Evolutionary conservation across 345 rosid genomes (phyloP).

Genomic region (Lepidium didymum): DNA sequence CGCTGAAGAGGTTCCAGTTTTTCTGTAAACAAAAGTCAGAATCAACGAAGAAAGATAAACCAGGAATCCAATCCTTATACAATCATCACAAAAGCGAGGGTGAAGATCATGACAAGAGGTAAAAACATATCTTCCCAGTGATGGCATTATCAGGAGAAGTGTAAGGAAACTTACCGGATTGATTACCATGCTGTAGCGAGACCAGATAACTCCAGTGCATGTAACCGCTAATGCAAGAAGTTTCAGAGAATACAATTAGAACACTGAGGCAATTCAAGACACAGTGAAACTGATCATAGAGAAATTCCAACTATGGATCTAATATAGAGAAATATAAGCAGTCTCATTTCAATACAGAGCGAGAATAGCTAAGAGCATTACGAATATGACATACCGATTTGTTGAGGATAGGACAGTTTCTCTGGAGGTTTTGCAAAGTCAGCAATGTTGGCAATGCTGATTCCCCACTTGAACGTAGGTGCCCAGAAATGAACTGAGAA

Average conservation of each 20-base stretch:
- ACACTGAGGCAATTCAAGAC: background rate
- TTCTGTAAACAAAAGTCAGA: constrained; percentile 43
- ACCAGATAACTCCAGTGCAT: constrained; percentile 64
- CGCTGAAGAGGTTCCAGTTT: constrained; percentile 93
- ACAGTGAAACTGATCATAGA: background rate
- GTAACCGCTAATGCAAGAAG: constrained; percentile 52
- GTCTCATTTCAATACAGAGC: background rate
- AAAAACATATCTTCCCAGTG: background rate
- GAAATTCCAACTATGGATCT: background rate
- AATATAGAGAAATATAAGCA: background rate
- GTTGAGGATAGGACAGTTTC: constrained; percentile 44
- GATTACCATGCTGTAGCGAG: constrained; percentile 81
- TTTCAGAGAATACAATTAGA: constrained; percentile 1
- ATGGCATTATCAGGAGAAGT: background rate
- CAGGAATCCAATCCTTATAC: background rate
- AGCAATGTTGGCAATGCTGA: constrained; percentile 45
- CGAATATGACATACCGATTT: constrained; percentile 22
- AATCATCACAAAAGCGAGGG: background rate
- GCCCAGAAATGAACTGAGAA: constrained; percentile 74
- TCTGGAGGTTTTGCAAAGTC: constrained; percentile 50
- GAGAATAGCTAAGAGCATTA: background rate
- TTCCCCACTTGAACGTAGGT: constrained; percentile 49
- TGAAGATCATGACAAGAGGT: background rate
- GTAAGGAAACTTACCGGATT: constrained; percentile 54
- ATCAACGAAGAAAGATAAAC: background rate